Evolutionary conservation across 2,329 filamentous ascomycete genomes (phyloP), one percentile per base, ranked within the genome.

Genomic region (Beauveria rudraprayagi): DNA sequence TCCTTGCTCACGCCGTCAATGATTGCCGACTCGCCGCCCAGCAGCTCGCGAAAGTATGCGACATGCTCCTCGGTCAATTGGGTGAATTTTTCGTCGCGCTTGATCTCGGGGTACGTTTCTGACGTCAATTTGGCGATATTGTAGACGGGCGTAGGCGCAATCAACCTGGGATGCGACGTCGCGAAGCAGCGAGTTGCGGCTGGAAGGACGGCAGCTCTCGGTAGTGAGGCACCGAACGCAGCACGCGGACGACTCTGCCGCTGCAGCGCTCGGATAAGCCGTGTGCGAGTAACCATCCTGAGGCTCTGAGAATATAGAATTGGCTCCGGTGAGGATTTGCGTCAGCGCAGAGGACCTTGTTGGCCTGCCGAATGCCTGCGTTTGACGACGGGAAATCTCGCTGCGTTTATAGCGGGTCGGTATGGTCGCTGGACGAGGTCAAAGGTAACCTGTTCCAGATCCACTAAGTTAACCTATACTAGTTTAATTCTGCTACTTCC

Each of bases 31-130:
- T 88, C 85, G 54, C 83, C 82, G 60, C 91, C 90, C 40, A 99
- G 82, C n/a, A 97, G 76, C 22, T 85, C 78, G 72, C 88, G 86
- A 81, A 99, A 97, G 76, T 84, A 87, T 54, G 85, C 80, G 59
- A 97, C 90, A 80, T 99, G 89, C 44, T 93, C 88, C 50, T 80
- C 73, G 3, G 86, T 91, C 67, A 99, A 76, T 70, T 85, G 74
- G 34, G 85, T 78, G 73, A 94, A 99, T 30, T 85, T 87, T 16
- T 84, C 73, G 70, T 97, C 86, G 66, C 94, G 85, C 77, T 92
- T 85, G 69, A 99, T 79, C 63, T 89, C 81, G 9, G 94, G 93
- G 70, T 95, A 94, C 59, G 87, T 89, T 67, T 96, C 90, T 59
- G 90, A 85, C 17, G 94, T 99, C 77, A 89, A 90, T 73, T 89